phyloP scores from a whole-genome alignment of 164 flowering plant species.

The Chloranthus sessilifolius region DNA sequence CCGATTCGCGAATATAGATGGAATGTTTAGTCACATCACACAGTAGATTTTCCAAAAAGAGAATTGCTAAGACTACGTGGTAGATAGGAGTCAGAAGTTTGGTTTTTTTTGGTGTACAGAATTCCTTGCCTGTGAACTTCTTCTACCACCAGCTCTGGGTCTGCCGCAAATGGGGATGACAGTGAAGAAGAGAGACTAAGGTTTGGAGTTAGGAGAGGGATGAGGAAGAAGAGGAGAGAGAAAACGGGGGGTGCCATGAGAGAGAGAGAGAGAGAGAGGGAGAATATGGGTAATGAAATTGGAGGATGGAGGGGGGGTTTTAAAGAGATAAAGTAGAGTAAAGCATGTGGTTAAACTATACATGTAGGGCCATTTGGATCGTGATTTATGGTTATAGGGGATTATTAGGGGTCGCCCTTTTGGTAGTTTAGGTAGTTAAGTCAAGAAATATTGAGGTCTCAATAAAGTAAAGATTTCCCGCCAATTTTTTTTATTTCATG shows the following conservation, averaged over 20 bases:
- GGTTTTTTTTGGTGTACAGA: no score
- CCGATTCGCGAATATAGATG: no score
- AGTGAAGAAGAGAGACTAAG: conserved; percentile 26
- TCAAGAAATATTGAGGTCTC: conserved; percentile 5
- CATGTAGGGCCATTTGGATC: conserved; percentile 29
- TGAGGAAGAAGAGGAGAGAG: conserved; percentile 26
- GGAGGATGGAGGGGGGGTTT: conserved; percentile 14
- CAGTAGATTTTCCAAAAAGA: no score
- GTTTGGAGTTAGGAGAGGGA: conserved; percentile 21
- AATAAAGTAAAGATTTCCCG: not conserved
- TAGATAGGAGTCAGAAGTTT: no score
- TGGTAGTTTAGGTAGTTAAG: conserved; percentile 33
- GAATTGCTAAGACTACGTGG: no score
- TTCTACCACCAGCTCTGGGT: conserved; percentile 48
- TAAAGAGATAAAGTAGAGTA: conserved; percentile 27
- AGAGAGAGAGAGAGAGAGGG: not conserved
- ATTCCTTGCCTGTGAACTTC: conserved; percentile 55
- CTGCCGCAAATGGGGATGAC: conserved; percentile 19
- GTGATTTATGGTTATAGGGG: conserved; percentile 40
- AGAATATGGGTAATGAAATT: not conserved
- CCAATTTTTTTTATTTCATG: not conserved
- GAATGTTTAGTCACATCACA: no score
- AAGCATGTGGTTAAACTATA: conserved; percentile 33
- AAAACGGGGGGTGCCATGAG: conserved; percentile 24
- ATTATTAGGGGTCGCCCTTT: conserved; percentile 18